Base-by-base conservation (phyloP, 345 rosid species). In the Salix viminalis region DNA sequence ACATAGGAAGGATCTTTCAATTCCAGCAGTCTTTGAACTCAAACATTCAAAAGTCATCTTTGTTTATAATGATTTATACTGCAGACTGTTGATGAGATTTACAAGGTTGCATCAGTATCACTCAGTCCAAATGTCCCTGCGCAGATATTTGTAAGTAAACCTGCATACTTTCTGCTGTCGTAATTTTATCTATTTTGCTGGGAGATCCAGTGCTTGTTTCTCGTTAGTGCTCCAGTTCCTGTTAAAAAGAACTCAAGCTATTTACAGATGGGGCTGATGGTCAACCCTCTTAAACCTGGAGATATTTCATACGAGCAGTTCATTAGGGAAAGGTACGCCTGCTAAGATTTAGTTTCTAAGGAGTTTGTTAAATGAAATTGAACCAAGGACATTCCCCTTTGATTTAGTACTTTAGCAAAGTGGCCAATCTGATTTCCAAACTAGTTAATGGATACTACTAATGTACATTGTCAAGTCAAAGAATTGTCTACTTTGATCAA, bases 41-140 rank as follows among this genome's bases (percentile, higher is more conserved):
- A 16, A 48, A 50, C 61, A 42, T 77, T 70, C 56, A 3, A 36
- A 36, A 18, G 71, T 50, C 39, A 21, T 34, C 50, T 26, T 66
- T 84, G 60, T 21, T 54, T 61, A 75, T 77, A 13, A 3, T 74
- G 78, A 48, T 81, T 70, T 77, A 74, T 68, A 46, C 68, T 86
- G 80, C 91, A 96, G 99, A 84, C 88, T 37, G 99, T 96, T 81
- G 99, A 93, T 14, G 99, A 96, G 87, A 93, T 96, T 76, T 96
- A 96, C 84, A 96, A 93, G 88, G 86, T 93, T 80, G 92, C 98
- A 67, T 96, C 99, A 28, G 48, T 96, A 62, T 83, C 99, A 7
- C 96, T 96, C 44, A 96, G 99, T 77, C 98, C 99, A 26, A 96
- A 96, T 79, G 99, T 96, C 65, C 91, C 99, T 34, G 99, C 99